phyloP scores from a whole-genome alignment of 2,329 filamentous ascomycete genomes.

The Pseudocercospora cruenta region DNA sequence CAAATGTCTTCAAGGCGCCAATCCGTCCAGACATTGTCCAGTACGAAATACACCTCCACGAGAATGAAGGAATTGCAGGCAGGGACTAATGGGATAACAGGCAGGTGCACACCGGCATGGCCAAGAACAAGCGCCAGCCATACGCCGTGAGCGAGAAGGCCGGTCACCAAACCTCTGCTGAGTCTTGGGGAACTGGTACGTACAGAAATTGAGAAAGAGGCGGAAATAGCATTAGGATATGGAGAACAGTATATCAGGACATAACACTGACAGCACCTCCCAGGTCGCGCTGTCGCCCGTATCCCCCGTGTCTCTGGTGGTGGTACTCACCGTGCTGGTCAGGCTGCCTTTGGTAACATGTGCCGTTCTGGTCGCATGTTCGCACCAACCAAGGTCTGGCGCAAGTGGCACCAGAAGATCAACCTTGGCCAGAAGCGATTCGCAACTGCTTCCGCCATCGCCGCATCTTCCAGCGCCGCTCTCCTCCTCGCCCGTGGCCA shows the following conservation, averaged over 20 bases:
- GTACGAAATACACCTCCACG: constrained; percentile 56
- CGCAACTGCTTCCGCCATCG: constrained; percentile 94
- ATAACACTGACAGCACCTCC: constrained; percentile 24
- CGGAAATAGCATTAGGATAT: constrained; percentile 12
- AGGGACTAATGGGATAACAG: constrained; percentile 46
- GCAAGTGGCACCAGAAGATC: constrained; percentile 99
- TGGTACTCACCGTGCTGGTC: constrained; percentile 99
- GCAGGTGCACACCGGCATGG: constrained; percentile 93
- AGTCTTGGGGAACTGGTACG: constrained; percentile 98
- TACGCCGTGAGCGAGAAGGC: constrained; percentile 99
- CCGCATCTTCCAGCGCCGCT: constrained; percentile 91
- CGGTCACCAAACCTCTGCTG: constrained; percentile 99
- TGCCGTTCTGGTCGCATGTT: constrained; percentile 99
- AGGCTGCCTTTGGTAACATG: constrained; percentile 99
- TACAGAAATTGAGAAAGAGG: constrained; percentile 27
- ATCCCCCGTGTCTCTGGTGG: constrained; percentile 99
- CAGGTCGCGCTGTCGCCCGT: constrained; percentile 98
- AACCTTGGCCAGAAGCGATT: constrained; percentile 99
- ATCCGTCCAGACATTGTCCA: constrained; percentile 99
- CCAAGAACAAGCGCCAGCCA: constrained; percentile 99
- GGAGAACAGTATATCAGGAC: background rate
- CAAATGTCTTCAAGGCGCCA: constrained; percentile 93
- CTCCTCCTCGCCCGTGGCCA: constrained; percentile 97
- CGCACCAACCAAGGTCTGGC: constrained; percentile 99
- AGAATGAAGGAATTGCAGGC: constrained; percentile 14